Base-by-base conservation (phyloP, 2,329 filamentous ascomycete species). In the Periconia sp. region DNA sequence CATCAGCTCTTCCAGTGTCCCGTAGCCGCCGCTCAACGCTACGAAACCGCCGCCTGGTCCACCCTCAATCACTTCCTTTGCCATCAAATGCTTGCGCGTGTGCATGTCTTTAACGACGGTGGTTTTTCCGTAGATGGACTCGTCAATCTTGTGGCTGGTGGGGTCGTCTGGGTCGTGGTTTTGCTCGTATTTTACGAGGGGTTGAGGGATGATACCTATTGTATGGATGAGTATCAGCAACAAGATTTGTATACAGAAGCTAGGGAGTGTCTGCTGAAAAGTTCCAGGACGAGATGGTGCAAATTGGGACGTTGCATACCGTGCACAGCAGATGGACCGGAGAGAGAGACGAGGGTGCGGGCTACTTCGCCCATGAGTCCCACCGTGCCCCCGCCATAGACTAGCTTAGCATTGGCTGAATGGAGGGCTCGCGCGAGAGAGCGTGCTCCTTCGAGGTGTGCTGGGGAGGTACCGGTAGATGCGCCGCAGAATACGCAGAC, bases 401-500 rank as follows among this genome's bases (percentile, higher is more conserved):
- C 91, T 30, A 99, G 83, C 8, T 82, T 80, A 61, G 95, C 90
- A 68, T 89, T 85, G 63, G 88, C 81, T 36, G 81, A 78, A 66
- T 91, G 87, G 74, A 97, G 87, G 53, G 80, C 78, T 23, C 76
- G 76, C 40, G 87, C 92, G 11, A 97, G 84, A 21, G 82, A 73
- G 26, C 86, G 86, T 3, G 94, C 94, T 6, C 90, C 85, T 67
- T 85, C 84, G 61, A 95, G 73, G 71, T 96, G 89, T 4, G 79
- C 79, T 11, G 89, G 85, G 50, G 83, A 86, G 37, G 78, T 84
- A 36, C 94, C 94, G 12, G 80, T 70, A 7, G 83, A 86, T 38
- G 94, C 84, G 65, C 92, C 94, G 76, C 94, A 97, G 81, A 96
- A 97, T 56, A 97, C 92, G 70, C 90, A 95, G 67, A 96, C 87